Evolutionary conservation across 192 early-diverging fungal genomes (phyloP), one percentile per base, ranked within the genome.

Genomic region (Gamsiella multidivaricata): DNA sequence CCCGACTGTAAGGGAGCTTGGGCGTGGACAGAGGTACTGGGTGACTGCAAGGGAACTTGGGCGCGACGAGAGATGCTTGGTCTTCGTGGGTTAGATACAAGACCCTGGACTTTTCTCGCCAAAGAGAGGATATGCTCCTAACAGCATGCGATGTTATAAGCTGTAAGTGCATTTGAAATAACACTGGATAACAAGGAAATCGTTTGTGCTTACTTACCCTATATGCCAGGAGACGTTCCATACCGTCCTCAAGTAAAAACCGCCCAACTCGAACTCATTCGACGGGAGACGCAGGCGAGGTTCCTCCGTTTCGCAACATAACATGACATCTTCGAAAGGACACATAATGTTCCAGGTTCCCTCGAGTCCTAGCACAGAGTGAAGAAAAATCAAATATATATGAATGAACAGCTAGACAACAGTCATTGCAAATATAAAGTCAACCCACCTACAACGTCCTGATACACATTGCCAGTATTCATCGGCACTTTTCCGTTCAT

Each of bases 231-330:
- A 61, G 59, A 43, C 45, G 59, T 43, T 61, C 59, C 59, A 61
- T 61, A 20, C 59, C 59, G n/a, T 61, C 59, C 43, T 47, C 59
- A 33, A 61, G 45, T 61, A 46, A 33, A 61, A 61, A 61, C 45
- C 10, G 45, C 59, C 31, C 45, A 61, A 33, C 45, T 61, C 45
- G 29, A 61, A 61, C 20, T 31, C 59, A 49, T 49, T 61, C 29
- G 59, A 29, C 14, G 59, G 59, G 11, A 20, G 59, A 17, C 39
- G 23, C 39, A 39, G 25, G 6, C 17, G 56, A 42, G 39, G 56
- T 43, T 42, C 56, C 33, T 61, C 42, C 41, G 59, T 49, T 61
- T 61, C 59, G 17, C 45, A 61, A 49, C 59, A 61, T 61, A 61
- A 17, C 4, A 33, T 49, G 6, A 61, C 45, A 34, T 49, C 59